Conservation (phyloP, 2,329 filamentous ascomycete species). For the Hypoxylon sp. region DNA sequence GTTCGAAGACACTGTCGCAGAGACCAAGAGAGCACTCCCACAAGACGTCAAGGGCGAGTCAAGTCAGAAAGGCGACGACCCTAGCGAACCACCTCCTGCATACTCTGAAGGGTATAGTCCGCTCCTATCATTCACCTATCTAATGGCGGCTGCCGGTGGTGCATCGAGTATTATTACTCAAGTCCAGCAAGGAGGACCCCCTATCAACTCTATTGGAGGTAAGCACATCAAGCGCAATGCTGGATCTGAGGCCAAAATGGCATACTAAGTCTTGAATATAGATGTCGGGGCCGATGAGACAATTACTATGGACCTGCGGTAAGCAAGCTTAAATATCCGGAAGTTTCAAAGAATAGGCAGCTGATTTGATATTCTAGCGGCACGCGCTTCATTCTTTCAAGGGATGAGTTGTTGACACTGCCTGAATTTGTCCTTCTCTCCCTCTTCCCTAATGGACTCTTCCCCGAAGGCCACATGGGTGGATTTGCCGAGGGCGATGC, state of each 20-base stretch:
- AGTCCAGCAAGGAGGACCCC: slow-evolving; percentile 91
- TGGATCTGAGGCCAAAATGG: neutral
- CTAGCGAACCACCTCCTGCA: slow-evolving; percentile 88
- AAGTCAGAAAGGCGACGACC: slow-evolving; percentile 75
- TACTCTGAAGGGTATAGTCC: slow-evolving; percentile 96
- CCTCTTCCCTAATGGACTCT: slow-evolving; percentile 97
- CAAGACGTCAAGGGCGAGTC: slow-evolving; percentile 80
- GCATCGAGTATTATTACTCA: slow-evolving; percentile 99
- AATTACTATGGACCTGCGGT: slow-evolving; percentile 94
- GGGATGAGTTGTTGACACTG: slow-evolving; percentile 93
- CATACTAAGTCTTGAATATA: slow-evolving; percentile 45
- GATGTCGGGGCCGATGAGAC: slow-evolving; percentile 91
- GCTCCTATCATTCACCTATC: slow-evolving; percentile 89
- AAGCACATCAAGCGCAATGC: slow-evolving; percentile 42
- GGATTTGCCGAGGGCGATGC: slow-evolving; percentile 92
- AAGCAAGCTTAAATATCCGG: slow-evolving; percentile 47
- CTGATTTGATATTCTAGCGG: slow-evolving; percentile 65
- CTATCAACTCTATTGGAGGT: slow-evolving; percentile 90
- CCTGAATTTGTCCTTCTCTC: slow-evolving; percentile 97
- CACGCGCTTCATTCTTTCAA: slow-evolving; percentile 89
- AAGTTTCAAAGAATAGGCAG: slow-evolving; percentile 10
- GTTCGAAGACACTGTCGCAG: slow-evolving; percentile 65
- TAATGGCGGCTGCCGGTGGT: slow-evolving; percentile 97
- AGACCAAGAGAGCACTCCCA: slow-evolving; percentile 87
- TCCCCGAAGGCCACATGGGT: slow-evolving; percentile 95